Percentiles rank a stretch among this genome's conserved stretches.
These are phyloP conservation scores for Fusarium neocosmosporiellum DNA, from an alignment of 2,329 filamentous ascomycete species.

Conservation along the genomic window DNA sequence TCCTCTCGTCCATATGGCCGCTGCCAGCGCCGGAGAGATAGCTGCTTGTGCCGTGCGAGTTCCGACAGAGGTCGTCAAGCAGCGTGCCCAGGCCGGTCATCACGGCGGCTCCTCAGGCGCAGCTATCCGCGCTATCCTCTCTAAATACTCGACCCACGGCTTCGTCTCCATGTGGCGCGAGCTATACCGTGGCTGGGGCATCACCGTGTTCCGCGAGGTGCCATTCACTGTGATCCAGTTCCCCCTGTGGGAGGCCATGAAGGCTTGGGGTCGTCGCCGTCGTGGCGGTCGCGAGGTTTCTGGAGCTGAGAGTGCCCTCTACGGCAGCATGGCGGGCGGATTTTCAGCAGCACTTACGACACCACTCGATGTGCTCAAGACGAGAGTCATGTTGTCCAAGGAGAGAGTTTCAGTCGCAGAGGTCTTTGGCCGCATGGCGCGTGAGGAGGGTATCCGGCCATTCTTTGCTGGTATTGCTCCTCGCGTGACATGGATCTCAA, in stretches of 20 bases:
- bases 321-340: constrained; percentile 85
- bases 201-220: constrained; percentile 95
- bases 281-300: constrained; percentile 62
- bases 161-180: constrained; percentile 77
- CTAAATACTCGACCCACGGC: constrained; percentile 56
- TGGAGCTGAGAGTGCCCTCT: constrained; percentile 83
- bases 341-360: constrained; percentile 91
- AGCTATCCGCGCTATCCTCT: constrained; percentile 77
- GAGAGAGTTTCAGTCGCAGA: constrained; percentile 69
- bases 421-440: constrained; percentile 73
- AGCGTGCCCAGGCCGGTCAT: constrained; percentile 90
- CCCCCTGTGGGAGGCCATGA: constrained; percentile 94
- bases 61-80: constrained; percentile 97
- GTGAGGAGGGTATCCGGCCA: constrained; percentile 71
- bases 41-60: constrained; percentile 93
- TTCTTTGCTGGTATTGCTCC: constrained; percentile 85
- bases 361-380: constrained; percentile 96
- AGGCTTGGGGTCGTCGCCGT: constrained; percentile 71
- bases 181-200: constrained; percentile 90
- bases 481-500: constrained; percentile 92
- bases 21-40: constrained; percentile 87
- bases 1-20: constrained; percentile 78
- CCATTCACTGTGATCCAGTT: constrained; percentile 98
- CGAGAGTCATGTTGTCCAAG: constrained; percentile 89
- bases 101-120: constrained; percentile 76